Percentiles rank a stretch among this genome's conserved stretches.
Conservation (phyloP, 768 basidiomycete species). For the Auriscalpium microsporum region DNA sequence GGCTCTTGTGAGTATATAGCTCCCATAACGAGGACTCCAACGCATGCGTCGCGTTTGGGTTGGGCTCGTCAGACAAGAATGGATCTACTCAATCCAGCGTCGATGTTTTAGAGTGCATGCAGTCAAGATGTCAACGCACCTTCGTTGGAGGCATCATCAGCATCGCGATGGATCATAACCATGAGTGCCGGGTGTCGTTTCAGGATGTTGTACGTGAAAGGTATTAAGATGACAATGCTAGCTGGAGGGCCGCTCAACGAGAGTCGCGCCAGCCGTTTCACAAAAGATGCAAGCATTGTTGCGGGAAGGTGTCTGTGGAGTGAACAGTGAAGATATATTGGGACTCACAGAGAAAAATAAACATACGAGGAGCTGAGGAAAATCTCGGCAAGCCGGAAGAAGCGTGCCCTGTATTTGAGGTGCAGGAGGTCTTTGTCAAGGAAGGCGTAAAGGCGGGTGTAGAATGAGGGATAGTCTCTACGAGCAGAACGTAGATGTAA, state of each 20-base stretch:
- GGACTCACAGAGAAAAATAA: neutral
- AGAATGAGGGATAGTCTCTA: conserved; percentile 96
- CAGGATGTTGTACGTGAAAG: conserved; percentile 90
- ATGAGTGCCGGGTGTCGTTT: conserved; percentile 88
- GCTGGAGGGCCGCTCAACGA: conserved; percentile 83
- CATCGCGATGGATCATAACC: conserved; percentile 79
- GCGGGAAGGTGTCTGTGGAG: conserved; percentile 72
- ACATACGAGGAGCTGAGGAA: conserved; percentile 89
- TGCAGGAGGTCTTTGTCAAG: conserved; percentile 85
- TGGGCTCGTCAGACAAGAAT: conserved; percentile 54
- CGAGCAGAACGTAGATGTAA: neutral
- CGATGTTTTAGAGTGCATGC: neutral
- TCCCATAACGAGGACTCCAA: conserved; percentile 92
- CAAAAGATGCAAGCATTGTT: conserved; percentile 86
- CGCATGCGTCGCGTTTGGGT: conserved; percentile 73
- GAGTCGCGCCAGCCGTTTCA: conserved; percentile 83
- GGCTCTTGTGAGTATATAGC: conserved; percentile 63
- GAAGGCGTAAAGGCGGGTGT: conserved; percentile 83
- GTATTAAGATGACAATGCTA: conserved; percentile 83
- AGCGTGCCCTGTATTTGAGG: conserved; percentile 85
- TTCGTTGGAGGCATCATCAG: conserved; percentile 21
- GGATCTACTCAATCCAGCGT: conserved; percentile 39
- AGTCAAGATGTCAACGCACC: neutral
- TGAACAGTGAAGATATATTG: neutral
- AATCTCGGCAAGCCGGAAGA: conserved; percentile 86